phyloP scores from a whole-genome alignment of 495 filamentous ascomycete genomes.

The Durotheca rogersii region DNA sequence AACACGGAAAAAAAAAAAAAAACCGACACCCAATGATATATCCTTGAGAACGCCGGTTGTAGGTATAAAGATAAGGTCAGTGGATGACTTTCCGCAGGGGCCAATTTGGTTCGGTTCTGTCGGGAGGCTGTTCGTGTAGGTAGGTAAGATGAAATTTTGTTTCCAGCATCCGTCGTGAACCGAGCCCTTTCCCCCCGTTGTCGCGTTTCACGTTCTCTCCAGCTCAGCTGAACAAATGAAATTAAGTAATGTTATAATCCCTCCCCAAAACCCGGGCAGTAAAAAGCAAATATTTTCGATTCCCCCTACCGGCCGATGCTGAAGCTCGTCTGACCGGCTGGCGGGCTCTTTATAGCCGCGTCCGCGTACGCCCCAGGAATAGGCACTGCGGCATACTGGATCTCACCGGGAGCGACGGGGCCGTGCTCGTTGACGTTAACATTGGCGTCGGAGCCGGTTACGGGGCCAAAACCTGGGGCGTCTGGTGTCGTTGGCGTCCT shows the following conservation, averaged over 20 bases:
- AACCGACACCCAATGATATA: constrained; percentile 10
- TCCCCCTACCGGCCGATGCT: constrained; percentile 20
- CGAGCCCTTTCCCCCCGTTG: too few relatives aligned
- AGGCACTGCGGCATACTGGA: constrained; percentile 65
- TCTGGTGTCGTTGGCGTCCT: constrained; percentile 37
- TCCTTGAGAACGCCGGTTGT: constrained; percentile 28
- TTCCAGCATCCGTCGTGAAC: constrained; percentile 5
- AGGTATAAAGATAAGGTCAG: too few relatives aligned
- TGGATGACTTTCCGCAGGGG: too few relatives aligned
- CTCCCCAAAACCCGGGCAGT: too few relatives aligned
- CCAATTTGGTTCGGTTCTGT: too few relatives aligned
- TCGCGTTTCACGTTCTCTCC: too few relatives aligned
- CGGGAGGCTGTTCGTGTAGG: too few relatives aligned
- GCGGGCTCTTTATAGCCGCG: constrained; percentile 47
- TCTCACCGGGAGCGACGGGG: constrained; percentile 60
- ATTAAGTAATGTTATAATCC: constrained; percentile 33
- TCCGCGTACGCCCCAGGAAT: constrained; percentile 64
- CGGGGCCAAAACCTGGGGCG: constrained; percentile 25
- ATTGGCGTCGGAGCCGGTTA: constrained; percentile 23
- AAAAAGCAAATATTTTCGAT: constrained; percentile 1
- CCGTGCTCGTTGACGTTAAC: constrained; percentile 46
- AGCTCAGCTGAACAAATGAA: constrained; percentile 39
- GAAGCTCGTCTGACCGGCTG: constrained; percentile 43
- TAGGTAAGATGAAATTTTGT: too few relatives aligned
- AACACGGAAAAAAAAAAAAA: too few relatives aligned